Evolutionary conservation across 768 basidiomycete species (phyloP), one percentile per base, ranked within the genome.

Genomic region (Baorangia bicolor): DNA sequence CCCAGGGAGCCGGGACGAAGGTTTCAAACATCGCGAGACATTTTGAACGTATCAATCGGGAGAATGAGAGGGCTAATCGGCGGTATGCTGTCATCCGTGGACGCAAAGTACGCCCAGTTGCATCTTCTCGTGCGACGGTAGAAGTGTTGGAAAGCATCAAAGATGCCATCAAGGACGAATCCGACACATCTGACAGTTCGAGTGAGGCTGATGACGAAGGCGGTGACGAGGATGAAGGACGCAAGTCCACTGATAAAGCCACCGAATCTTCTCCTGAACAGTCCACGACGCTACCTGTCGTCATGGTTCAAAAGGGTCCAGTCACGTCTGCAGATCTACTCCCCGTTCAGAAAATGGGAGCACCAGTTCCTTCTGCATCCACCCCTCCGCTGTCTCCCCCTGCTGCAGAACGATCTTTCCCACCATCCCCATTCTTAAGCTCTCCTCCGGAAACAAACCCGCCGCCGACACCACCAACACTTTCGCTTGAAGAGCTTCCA

Each of bases 11-110:
- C 8, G 85, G 84, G 16, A 80, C 73, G 51, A 92, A 91, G 67
- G 95, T 98, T 9, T 86, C 89, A 1, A 92, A 87, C 51, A 92
- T 97, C 14, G 84, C 94, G 11, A 86, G 89, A 61, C 92, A 97
- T 59, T 98, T 92, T 69, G 94, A 97, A 70, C 84, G 90, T 16
- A 81, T 97, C 31, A 83, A 78, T 52, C 82, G 83, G 42, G 92
- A 94, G 37, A 81, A 74, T 8, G 90, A 92, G 64, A 83, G 84
- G 35, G 81, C 85, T 3, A 93, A 84, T 64, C 82, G 86, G 52
- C 83, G 89, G 23, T 91, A 96, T 64, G 83, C 87, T n/a, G 84
- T 94, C 51, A 90, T 94, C 65, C 83, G 93, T 35, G 90, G 90
- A 12, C 88, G 85, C 59, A 85, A 89, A 42, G 90, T 92, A 20